Evolutionary conservation across 1,139 yeast species (phyloP), one percentile per base, ranked within the genome.

Genomic region (Pichia sp.): DNA sequence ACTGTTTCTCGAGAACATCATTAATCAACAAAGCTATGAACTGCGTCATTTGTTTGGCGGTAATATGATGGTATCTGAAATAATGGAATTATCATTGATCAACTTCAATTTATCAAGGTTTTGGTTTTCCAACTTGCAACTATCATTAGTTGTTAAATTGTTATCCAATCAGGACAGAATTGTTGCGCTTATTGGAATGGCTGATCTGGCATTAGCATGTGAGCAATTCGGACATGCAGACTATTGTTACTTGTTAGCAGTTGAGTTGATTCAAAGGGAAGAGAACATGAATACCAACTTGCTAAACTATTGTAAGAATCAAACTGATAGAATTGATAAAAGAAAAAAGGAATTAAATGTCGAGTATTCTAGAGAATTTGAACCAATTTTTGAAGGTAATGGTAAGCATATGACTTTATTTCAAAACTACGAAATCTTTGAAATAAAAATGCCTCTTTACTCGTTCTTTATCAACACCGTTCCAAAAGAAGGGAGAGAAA

Each of bases 21-120:
- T 42, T 17, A 34, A 15, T 10, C 20, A 42, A 9, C 40, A 34
- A 18, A 44, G 32, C 3, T 39, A n/a, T 34, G 15, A 17, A 12
- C 21, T 20, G 11, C 36, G 28, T 12, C 6, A 31, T 35, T 15
- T 35, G 18, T 36, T 14, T 11, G 27, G 30, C 24, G 38, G 38
- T 4, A 12, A 24, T 2, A 20, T 45, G 28, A 27, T 18, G 2
- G 14, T 24, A 11, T 20, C 19, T 15, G 38, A 42, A 12, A 37
- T 42, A 10, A 20, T 21, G 4, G 11, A 36, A 10, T 15, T 44
- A 6, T 47, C 37, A n/a, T 12, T 37, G 2, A 15, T 30, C 18
- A 10, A n/a, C 1, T 31, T 38, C n/a, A 44, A 44, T 28, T 18
- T 48, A 2, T 46, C 46, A 18, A 46, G 52, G 18, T 18, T 8